phyloP scores from a whole-genome alignment of 2,329 filamentous ascomycete species.

The Alternaria incomplexa region DNA sequence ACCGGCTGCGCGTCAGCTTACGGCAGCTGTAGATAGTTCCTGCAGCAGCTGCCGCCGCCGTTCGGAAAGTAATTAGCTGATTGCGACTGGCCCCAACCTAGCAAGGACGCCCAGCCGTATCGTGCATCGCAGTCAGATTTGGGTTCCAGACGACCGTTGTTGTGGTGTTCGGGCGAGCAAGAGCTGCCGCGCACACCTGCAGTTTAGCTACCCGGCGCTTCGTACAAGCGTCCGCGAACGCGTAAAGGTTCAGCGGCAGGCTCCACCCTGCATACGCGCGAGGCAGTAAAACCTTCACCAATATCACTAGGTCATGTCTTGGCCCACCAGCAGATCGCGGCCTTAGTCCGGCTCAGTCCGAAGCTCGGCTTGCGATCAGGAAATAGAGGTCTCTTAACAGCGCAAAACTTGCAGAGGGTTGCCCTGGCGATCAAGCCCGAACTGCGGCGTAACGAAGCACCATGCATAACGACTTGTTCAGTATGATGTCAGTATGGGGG shows the following conservation, averaged over 20 bases:
- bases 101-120: background rate
- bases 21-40: conserved; percentile 22
- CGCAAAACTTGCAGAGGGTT: background rate
- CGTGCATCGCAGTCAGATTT: background rate
- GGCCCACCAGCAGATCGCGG: background rate
- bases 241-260: background rate
- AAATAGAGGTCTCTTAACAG: background rate
- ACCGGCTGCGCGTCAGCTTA: background rate
- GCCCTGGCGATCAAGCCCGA: background rate
- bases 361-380: background rate
- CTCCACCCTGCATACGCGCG: background rate
- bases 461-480: background rate
- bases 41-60: conserved; percentile 34
- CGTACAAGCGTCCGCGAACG: background rate
- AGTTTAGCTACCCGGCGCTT: background rate
- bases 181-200: background rate
- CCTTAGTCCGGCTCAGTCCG: background rate
- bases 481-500: background rate
- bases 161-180: background rate
- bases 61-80: conserved; percentile 15
- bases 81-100: conserved; percentile 7
- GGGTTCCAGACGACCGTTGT: background rate
- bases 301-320: background rate
- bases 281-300: background rate
- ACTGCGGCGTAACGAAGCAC: background rate